A percentile compares a stretch with the other conserved stretches of the same genome.
Conservation (phyloP, 2,329 filamentous ascomycete species). For the Chaetomiaceae sp. region DNA sequence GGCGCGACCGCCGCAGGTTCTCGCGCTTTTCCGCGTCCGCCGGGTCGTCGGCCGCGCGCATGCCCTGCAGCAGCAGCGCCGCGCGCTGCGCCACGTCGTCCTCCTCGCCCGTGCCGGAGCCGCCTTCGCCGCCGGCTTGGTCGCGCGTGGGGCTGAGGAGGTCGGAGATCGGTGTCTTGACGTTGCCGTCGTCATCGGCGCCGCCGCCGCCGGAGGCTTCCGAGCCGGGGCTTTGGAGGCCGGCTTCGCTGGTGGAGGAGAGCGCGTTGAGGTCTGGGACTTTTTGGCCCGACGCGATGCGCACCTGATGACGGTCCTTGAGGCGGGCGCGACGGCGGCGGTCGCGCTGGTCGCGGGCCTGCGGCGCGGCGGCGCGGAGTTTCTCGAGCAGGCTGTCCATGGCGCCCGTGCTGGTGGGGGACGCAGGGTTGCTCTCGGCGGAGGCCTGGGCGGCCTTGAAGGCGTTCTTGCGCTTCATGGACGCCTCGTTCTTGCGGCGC, state of each 20-base stretch:
- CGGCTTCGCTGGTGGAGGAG: conserved; percentile 14
- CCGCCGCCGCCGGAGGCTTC: conserved; percentile 26
- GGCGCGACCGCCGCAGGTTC: conserved; percentile 52
- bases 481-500: conserved; percentile 78
- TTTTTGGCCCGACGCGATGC: conserved; percentile 81
- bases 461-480: conserved; percentile 83
- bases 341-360: conserved; percentile 83
- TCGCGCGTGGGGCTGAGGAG: conserved; percentile 37
- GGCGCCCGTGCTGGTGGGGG: conserved; percentile 72
- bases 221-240: conserved; percentile 31
- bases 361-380: conserved; percentile 83
- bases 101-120: conserved; percentile 31
- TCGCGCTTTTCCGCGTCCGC: conserved; percentile 50
- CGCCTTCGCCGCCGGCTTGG: conserved; percentile 13
- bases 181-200: conserved; percentile 45
- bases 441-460: conserved; percentile 50
- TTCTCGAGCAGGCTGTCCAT: conserved; percentile 97
- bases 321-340: conserved; percentile 78
- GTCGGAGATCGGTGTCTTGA: conserved; percentile 44
- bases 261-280: conserved; percentile 67
- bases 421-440: conserved; percentile 46
- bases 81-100: conserved; percentile 82
- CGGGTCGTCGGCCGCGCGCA: conserved; percentile 58
- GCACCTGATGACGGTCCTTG: conserved; percentile 85
- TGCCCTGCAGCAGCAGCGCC: conserved; percentile 74